phyloP scores from a whole-genome alignment of 768 basidiomycete genomes.

The Tephrocybe sp. region DNA sequence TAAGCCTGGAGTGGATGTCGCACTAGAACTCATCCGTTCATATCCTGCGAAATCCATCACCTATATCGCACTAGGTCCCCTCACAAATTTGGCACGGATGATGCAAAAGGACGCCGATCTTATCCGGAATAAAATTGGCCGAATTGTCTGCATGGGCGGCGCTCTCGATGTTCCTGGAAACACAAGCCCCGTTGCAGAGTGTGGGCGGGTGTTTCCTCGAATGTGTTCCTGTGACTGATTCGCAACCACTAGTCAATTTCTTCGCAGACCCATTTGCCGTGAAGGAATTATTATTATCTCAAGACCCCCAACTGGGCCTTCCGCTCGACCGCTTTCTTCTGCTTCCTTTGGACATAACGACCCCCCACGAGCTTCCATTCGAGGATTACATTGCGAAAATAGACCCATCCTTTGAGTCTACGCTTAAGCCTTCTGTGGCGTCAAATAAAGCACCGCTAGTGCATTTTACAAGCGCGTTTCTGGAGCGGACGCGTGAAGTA shows the following conservation, averaged over 20 bases:
- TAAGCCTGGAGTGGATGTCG: slow-evolving; percentile 49
- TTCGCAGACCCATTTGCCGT: slow-evolving; percentile 89
- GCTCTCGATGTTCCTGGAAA: slow-evolving; percentile 91
- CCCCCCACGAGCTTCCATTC: slow-evolving; percentile 76
- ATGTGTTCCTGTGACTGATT: slow-evolving; percentile 2
- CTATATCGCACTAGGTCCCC: slow-evolving; percentile 72
- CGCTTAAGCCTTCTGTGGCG: slow-evolving; percentile 42
- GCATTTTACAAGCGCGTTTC: slow-evolving; percentile 79
- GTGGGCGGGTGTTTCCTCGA: slow-evolving; percentile 38
- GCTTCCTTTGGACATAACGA: slow-evolving; percentile 81
- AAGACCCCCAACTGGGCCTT: slow-evolving; percentile 36
- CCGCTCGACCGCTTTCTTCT: slow-evolving; percentile 68
- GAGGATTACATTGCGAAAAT: slow-evolving; percentile 52
- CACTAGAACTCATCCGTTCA: slow-evolving; percentile 50
- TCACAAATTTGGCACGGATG: slow-evolving; percentile 76
- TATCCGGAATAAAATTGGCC: slow-evolving; percentile 58
- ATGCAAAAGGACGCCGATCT: slow-evolving; percentile 51
- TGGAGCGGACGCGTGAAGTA: slow-evolving; percentile 69
- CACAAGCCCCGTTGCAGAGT: slow-evolving; percentile 77
- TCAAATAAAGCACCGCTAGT: slow-evolving; percentile 54
- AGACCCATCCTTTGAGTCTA: slow-evolving; percentile 57
- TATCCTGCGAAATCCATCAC: slow-evolving; percentile 54
- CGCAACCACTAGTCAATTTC: slow-evolving; percentile 60
- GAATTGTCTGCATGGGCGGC: slow-evolving; percentile 92
- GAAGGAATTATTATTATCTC: slow-evolving; percentile 55